Evolutionary conservation across 441 rosid genomes (phyloP), one percentile per base, ranked within the genome.

Genomic region (Populus tomentosa): DNA sequence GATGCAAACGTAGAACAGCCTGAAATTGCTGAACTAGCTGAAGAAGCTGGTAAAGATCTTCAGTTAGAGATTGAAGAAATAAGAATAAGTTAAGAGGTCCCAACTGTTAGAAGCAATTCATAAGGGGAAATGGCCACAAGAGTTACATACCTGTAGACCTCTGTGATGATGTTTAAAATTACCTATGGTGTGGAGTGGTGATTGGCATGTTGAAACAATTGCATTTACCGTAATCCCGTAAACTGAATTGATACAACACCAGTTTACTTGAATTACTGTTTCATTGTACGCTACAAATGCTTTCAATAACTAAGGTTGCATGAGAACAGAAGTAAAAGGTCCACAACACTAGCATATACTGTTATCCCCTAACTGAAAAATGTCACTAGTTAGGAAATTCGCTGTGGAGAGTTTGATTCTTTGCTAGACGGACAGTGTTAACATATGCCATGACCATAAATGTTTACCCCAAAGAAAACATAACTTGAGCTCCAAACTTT

Each of bases 401-500:
- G 14, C 33, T 70, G n/a, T 63, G 71, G 30, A 77, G 30, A 62
- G 7, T n/a, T n/a, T 32, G 32, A 71, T 73, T 24, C 62, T 71
- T 72, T 5, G 72, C 78, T n/a, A 56, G 38, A 56, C 24, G 53
- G 42, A 50, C 18, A 69, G 21, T 16, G 30, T 2, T 6, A 20
- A 26, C 46, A 11, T 8, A 46, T 46, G 56, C 56, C 56, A 46
- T 46, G 20, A 46, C 56, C 56, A 46, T 46, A 46, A 46, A 46
- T 46, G 20, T 46, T 14, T 46, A 46, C 7, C 56, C 56, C 56
- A 46, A 14, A 46, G 56, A 46, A 46, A 46, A 46, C 56, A 14
- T 46, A 46, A 46, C 20, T 46, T 63, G 64, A 69, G 73, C 28
- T 64, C 46, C 73, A 74, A 74, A 71, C 65, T 70, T 59, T 73